phyloP scores from a whole-genome alignment of 805 yeast species.

The Starmerella geochares region DNA sequence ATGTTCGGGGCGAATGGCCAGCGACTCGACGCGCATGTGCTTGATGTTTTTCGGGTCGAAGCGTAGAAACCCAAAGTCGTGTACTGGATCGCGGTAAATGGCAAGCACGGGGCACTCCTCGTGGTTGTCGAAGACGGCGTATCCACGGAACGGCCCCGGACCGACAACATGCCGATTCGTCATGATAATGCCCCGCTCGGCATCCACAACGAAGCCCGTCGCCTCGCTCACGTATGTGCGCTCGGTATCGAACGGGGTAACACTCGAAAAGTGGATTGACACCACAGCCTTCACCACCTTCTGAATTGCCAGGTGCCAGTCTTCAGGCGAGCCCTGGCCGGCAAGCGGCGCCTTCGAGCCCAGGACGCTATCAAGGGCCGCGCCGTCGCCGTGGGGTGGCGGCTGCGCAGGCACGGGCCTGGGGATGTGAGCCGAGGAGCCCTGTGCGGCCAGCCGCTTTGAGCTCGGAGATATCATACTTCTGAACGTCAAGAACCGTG shows the following conservation, averaged over 20 bases:
- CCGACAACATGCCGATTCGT: constrained; percentile 94
- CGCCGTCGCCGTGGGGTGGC: background rate
- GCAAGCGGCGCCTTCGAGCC: background rate
- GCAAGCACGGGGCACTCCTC: constrained; percentile 84
- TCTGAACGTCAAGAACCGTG: background rate
- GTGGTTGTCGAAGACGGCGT: constrained; percentile 86
- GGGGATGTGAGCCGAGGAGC: background rate
- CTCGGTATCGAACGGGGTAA: constrained; percentile 80
- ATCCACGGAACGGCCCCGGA: constrained; percentile 87
- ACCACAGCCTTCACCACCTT: constrained; percentile 78
- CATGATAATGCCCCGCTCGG: constrained; percentile 67
- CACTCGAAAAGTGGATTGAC: constrained; percentile 78
- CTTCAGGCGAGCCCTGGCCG: constrained; percentile 20
- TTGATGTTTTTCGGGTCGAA: constrained; percentile 64
- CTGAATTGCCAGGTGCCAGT: constrained; percentile 76
- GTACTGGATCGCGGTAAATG: constrained; percentile 86
- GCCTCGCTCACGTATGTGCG: constrained; percentile 68
- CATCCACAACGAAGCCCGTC: constrained; percentile 90
- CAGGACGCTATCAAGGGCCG: background rate
- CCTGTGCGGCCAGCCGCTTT: constrained; percentile 10
- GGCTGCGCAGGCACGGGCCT: constrained; percentile 2
- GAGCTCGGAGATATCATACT: constrained; percentile 5
- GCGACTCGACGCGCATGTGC: constrained; percentile 59
- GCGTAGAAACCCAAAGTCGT: constrained; percentile 81
- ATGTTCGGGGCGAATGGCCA: constrained; percentile 64